These are phyloP conservation scores for Micractinium sp. DNA, from an alignment of 139 green algal genomes.

Conservation along the genomic window DNA sequence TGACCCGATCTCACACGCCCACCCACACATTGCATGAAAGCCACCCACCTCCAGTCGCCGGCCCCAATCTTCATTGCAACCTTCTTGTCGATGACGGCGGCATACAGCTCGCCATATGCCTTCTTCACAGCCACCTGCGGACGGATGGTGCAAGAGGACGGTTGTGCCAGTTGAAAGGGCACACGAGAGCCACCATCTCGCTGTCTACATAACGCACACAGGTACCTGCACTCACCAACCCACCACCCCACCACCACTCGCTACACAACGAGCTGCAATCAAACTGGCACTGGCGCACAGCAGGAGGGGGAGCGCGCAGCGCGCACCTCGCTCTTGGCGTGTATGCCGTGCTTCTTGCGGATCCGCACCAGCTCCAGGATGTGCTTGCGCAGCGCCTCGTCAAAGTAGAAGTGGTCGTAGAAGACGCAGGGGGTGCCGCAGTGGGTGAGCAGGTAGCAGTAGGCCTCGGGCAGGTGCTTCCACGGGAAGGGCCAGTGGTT, in stretches of 20 bases:
- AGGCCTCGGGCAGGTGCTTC: slow-evolving; percentile 73
- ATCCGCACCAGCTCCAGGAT: slow-evolving; percentile 68
- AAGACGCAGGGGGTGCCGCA: slow-evolving; percentile 85
- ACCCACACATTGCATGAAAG: background rate
- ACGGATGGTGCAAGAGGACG: background rate
- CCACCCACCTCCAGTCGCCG: slow-evolving; percentile 31
- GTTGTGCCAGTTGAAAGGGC: background rate
- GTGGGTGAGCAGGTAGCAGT: slow-evolving; percentile 96
- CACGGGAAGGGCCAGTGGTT: slow-evolving; percentile 86
- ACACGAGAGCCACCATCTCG: too few relatives aligned
- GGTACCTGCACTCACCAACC: too few relatives aligned
- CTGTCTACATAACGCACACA: too few relatives aligned
- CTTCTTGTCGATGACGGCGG: slow-evolving; percentile 85
- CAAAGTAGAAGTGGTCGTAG: slow-evolving; percentile 76
- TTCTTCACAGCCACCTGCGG: slow-evolving; percentile 71
- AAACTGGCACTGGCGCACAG: too few relatives aligned
- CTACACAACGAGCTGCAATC: too few relatives aligned
- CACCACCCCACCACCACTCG: background rate
- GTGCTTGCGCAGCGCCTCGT: slow-evolving; percentile 28
- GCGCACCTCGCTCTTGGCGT: slow-evolving; percentile 64
- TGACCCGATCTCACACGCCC: too few relatives aligned
- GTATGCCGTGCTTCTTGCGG: slow-evolving; percentile 70
- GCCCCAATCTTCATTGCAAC: slow-evolving; percentile 74
- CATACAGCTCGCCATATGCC: slow-evolving; percentile 77
- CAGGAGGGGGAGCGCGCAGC: too few relatives aligned